A percentile compares a stretch with the other conserved stretches of the same genome.
Conservation (phyloP, 257 asterid species). For the Nicotiana paniculata region DNA sequence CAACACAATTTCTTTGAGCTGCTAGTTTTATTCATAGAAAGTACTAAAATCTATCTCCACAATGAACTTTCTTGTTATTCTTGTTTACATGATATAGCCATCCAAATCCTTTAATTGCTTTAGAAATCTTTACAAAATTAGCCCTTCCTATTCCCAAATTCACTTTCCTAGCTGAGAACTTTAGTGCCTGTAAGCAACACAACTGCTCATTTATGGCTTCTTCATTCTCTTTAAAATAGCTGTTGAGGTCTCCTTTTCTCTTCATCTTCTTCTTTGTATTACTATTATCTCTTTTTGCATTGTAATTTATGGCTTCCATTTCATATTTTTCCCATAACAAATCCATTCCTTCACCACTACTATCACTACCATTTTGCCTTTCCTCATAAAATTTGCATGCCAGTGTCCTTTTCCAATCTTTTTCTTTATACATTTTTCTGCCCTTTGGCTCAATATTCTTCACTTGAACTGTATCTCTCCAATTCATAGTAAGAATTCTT, state of each 20-base stretch:
- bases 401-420: constrained; percentile 75
- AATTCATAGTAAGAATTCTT: constrained; percentile 14
- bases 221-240: constrained; percentile 1
- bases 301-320: constrained; percentile 21
- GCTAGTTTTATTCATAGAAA: not conserved
- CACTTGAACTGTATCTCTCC: constrained; percentile 11
- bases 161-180: constrained; percentile 70
- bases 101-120: constrained; percentile 75
- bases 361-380: not conserved
- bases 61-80: constrained; percentile 83
- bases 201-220: constrained; percentile 30
- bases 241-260: not conserved
- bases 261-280: not conserved
- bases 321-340: constrained; percentile 74
- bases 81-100: constrained; percentile 59
- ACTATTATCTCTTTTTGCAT: not conserved
- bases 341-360: constrained; percentile 11
- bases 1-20: not conserved
- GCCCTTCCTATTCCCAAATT: constrained; percentile 67
- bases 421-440: constrained; percentile 42
- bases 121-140: constrained; percentile 57
- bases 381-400: constrained; percentile 48
- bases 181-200: constrained; percentile 77
- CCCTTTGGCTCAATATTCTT: not conserved
- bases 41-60: constrained; percentile 33